Base-by-base conservation (phyloP, 2,329 filamentous ascomycete genomes). In the Ascochyta clinopodiicola region DNA sequence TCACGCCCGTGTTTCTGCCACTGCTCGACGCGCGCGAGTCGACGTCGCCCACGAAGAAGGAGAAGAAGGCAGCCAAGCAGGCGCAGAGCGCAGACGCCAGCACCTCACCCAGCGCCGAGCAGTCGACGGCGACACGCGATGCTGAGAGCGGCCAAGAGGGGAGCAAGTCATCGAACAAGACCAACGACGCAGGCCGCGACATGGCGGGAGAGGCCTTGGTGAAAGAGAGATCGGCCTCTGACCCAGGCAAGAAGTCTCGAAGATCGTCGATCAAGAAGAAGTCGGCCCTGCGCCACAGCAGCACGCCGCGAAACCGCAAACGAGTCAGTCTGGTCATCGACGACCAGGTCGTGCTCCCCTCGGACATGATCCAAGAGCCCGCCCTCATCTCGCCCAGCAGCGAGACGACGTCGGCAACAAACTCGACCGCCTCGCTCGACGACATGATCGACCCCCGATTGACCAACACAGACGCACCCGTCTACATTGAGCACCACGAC, bases 281-380 rank as follows among this genome's bases (percentile, higher is more conserved):
- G 46, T 75, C 73, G 5, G 65, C 72, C 15, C 64, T 75, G 27
- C 65, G 70, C 47, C 58, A 62, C 24, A 64, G 56, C 51, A 68
- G 66, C 56, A 62, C 62, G 25, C 53, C 61, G 24, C 45, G 50
- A 21, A 52, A 63, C 31, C 61, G 73, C 46, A 75, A 75, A 57
- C 61, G 73, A 38, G 73, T 75, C 52, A 72, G 68, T 57, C 60
- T 75, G 37, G 68, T 73, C 49, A 74, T 75, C 34, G 71, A 75
- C 55, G 72, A 74, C 60, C 72, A 74, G 49, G 75, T 74, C 19
- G 72, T 75, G 15, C 69, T 69, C 24, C 73, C 73, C 4, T 68
- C 72, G n/a, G 73, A 75, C 42, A 65, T 61, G n/a, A 61, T 74
- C 46, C 46, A 57, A 6, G 70, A 72, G 27, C 63, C 66, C 10